Base-by-base conservation (phyloP, 768 basidiomycete genomes). In the Phylloporus rhodoxanthus region DNA sequence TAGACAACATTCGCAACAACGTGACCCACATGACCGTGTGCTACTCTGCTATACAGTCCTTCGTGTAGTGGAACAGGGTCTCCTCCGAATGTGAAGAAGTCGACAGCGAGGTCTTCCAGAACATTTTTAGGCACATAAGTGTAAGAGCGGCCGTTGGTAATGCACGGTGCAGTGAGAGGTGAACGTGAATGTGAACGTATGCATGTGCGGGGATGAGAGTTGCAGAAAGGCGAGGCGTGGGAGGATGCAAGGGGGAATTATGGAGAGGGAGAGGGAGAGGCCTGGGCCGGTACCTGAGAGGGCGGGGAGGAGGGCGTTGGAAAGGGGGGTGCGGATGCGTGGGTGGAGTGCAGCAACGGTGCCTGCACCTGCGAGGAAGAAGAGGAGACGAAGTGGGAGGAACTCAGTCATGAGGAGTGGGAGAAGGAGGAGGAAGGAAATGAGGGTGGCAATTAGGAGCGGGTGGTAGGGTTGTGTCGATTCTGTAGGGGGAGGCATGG, bases 371-470 rank as follows among this genome's bases (percentile, higher is more conserved):
- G 45, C 50, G 7, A 65, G 21, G 39, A 84, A 74, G 41, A 70
- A 73, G 1, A 75, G 63, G 7, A 71, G 52, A 15, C 78, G 75
- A 5, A 78, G 60, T 2, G 81, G 78, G 53, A 84, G 76, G 8
- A 59, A 28, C 0, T 77, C 54, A 8, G 48, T 25, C 50, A 51
- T 72, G 3, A 77, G 68, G 15, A 75, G 58, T 15, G 80, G 67
- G 26, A 78, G 30, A 38, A 75, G 64, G 11, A 75, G 47, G n/a
- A 84, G 70, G 32, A 63, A 57, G n/a, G n/a, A n/a, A n/a, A n/a
- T n/a, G 4, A 81, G 78, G 11, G 76, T 71, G 3, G 47, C 33
- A 25, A 65, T 54, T 63, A 36, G 73, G 58, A 34, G 63, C 32
- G 43, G 76, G 71, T 39, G 77, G 53, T 65, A 54, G 2, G 60